Evolutionary conservation across 202 grass and related monocot genomes (phyloP).

Genomic region (Sporobolus alterniflorus): DNA sequence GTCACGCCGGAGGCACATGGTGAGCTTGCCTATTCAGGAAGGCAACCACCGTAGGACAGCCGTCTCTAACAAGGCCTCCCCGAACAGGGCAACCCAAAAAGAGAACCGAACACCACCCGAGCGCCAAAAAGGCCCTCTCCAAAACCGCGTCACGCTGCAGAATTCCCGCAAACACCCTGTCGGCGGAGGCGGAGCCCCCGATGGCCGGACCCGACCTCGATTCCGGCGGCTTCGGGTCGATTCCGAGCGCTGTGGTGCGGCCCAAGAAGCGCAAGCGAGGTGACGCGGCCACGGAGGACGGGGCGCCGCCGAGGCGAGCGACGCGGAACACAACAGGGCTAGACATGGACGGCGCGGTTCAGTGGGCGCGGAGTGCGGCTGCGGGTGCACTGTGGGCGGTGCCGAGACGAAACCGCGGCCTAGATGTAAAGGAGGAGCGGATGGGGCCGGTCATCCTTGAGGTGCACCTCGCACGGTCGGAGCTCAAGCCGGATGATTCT

Average conservation of each 20-base stretch:
- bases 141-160: slow-evolving; percentile 23
- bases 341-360: neutral
- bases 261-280: slow-evolving; percentile 30
- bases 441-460: slow-evolving; percentile 16
- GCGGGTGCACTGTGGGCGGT: slow-evolving; percentile 21
- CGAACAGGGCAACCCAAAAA: no score
- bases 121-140: slow-evolving; percentile 27
- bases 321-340: slow-evolving; percentile 19
- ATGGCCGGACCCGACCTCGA: slow-evolving; percentile 45
- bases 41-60: neutral
- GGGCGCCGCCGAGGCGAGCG: neutral
- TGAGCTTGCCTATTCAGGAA: slow-evolving; percentile 15
- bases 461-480: neutral
- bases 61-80: neutral
- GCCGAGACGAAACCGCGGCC: neutral
- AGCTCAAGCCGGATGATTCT: neutral
- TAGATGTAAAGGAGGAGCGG: slow-evolving; percentile 1
- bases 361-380: slow-evolving; percentile 22
- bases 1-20: neutral
- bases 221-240: neutral
- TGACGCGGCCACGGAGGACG: neutral
- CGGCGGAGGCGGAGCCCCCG: slow-evolving; percentile 19
- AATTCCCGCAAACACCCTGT: slow-evolving; percentile 43
- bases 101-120: neutral
- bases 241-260: neutral